Evolutionary conservation across 2,329 filamentous ascomycete species (phyloP).

Genomic region (Fusarium tuaranense): DNA sequence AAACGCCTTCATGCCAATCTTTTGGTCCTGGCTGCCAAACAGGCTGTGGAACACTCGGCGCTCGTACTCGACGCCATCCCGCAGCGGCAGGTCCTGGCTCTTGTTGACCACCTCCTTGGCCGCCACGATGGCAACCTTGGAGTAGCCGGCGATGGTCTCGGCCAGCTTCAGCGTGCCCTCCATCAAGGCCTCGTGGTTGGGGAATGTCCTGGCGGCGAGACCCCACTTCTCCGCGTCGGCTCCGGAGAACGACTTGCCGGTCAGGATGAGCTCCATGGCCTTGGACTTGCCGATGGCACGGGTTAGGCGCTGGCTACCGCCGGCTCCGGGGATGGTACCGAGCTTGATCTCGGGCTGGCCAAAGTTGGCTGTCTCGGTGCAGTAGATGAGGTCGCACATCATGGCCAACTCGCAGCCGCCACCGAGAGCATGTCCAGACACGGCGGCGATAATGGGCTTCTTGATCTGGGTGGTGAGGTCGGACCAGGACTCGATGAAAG

Average conservation of each 20-base stretch:
- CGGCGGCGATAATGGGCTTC: constrained; percentile 93
- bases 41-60: constrained; percentile 90
- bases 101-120: constrained; percentile 99
- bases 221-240: constrained; percentile 91
- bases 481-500: constrained; percentile 98
- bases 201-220: constrained; percentile 84
- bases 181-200: constrained; percentile 83
- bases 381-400: constrained; percentile 98
- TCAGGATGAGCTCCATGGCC: constrained; percentile 93
- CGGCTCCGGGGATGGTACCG: constrained; percentile 90
- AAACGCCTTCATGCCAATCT: constrained; percentile 97
- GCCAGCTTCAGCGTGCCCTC: constrained; percentile 85
- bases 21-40: constrained; percentile 96
- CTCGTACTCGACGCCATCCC: constrained; percentile 96
- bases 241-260: constrained; percentile 85
- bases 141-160: constrained; percentile 89
- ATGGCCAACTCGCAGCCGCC: constrained; percentile 97
- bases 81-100: constrained; percentile 89
- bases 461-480: constrained; percentile 85
- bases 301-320: constrained; percentile 90
- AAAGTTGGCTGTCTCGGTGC: constrained; percentile 86
- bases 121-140: constrained; percentile 86
- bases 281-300: constrained; percentile 84
- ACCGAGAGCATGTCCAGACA: constrained; percentile 93
- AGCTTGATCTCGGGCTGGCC: constrained; percentile 98